Conservation (phyloP, 106 monocot species). For the Platanthera zijinensis region DNA sequence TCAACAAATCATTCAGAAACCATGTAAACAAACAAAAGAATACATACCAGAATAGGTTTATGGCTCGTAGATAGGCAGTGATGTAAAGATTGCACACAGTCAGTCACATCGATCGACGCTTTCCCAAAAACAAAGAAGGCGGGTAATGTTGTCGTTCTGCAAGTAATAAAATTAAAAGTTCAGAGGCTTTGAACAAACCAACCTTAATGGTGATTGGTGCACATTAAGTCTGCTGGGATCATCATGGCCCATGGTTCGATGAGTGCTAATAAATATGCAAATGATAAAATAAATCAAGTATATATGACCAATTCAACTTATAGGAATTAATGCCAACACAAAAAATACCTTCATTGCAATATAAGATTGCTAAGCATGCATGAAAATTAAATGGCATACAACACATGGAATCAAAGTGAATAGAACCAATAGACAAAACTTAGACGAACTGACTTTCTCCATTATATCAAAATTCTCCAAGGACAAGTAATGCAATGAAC, state of each 20-base stretch:
- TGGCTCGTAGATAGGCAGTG: slow-evolving; percentile 27
- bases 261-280: neutral
- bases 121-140: slow-evolving; percentile 84
- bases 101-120: slow-evolving; percentile 38
- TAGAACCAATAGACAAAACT: neutral
- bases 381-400: neutral
- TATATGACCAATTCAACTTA: neutral
- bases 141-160: slow-evolving; percentile 83
- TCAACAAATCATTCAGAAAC: neutral
- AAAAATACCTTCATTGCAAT: neutral
- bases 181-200: neutral
- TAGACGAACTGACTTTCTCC: neutral
- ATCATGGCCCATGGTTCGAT: neutral
- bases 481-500: neutral
- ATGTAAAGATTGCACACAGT: slow-evolving; percentile 31
- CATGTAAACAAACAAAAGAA: neutral
- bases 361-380: neutral
- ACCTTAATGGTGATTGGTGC: neutral
- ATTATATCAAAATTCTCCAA: neutral
- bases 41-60: slow-evolving; percentile 73
- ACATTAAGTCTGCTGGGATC: neutral
- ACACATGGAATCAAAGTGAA: neutral
- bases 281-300: neutral
- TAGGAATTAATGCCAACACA: neutral
- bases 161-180: slow-evolving; percentile 11